A percentile compares a stretch with the other conserved stretches of the same genome.
Conservation (phyloP, 352 stramenopile species). For the Phytopythium sindhum region DNA sequence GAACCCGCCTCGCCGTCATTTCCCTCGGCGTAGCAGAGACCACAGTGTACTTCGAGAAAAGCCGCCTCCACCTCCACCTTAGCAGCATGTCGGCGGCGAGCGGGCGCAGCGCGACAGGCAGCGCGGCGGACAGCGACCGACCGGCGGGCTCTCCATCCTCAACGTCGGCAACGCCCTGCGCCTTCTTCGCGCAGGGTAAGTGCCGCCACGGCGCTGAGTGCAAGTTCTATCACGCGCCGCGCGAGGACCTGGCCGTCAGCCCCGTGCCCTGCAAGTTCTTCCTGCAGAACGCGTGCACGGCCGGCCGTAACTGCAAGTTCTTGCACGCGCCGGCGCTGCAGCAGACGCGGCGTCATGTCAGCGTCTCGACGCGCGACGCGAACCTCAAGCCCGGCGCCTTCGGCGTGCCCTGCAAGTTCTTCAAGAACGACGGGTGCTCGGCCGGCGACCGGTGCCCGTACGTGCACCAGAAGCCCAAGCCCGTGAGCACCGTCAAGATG, state of each 20-base stretch:
- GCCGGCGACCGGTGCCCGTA: conserved; percentile 66
- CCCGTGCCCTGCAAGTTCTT: conserved; percentile 71
- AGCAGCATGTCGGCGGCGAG: conserved; percentile 3
- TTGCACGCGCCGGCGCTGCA: conserved; percentile 35
- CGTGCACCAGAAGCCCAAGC: conserved; percentile 39
- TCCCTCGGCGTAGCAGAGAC: not conserved
- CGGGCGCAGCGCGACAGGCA: not conserved
- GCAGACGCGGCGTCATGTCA: conserved; percentile 23
- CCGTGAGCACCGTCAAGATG: conserved; percentile 21
- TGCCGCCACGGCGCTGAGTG: conserved; percentile 64
- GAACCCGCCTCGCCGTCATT: not conserved
- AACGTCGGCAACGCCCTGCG: conserved; percentile 32
- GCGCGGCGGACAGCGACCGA: not conserved
- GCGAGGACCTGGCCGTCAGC: conserved; percentile 32
- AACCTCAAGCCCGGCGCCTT: conserved; percentile 39
- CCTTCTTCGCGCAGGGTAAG: conserved; percentile 66
- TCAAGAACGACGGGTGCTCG: conserved; percentile 60
- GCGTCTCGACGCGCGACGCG: conserved; percentile 40
- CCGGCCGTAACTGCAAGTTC: conserved; percentile 65
- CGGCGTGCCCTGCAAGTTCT: conserved; percentile 66
- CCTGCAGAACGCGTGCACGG: conserved; percentile 57
- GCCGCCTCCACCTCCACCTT: not conserved
- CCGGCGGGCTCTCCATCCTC: conserved; percentile 8
- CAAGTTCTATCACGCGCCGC: conserved; percentile 57
- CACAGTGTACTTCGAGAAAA: conserved; percentile 4